These are phyloP conservation scores for Parastagonospora nodorum DNA, from an alignment of 2,329 filamentous ascomycete species.

Conservation along the genomic window DNA sequence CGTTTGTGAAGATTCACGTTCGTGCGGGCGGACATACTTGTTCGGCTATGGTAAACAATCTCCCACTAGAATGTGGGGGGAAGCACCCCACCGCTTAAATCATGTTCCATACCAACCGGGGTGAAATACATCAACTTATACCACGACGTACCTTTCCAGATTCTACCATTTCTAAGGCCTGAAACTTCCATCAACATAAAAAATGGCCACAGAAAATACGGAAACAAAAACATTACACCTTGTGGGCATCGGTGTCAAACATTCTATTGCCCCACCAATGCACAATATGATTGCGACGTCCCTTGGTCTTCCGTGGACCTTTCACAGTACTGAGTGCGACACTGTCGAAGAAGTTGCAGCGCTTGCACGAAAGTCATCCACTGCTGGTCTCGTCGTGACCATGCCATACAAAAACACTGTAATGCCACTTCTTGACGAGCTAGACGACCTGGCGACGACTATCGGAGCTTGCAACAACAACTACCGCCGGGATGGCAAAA, in stretches of 20 bases:
- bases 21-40: too few species aligned
- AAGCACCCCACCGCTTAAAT: background rate
- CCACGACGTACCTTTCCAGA: background rate
- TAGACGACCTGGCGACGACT: conserved; percentile 4
- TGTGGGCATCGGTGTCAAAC: conserved; percentile 7
- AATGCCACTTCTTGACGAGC: conserved; percentile 5
- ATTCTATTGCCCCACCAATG: conserved; percentile 9
- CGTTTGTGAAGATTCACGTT: too few species aligned
- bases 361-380: conserved; percentile 1
- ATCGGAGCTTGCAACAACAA: conserved; percentile 8
- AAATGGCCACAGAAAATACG: background rate
- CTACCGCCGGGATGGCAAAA: conserved; percentile 1
- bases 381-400: conserved; percentile 7
- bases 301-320: conserved; percentile 5
- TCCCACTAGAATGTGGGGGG: background rate
- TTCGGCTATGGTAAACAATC: too few species aligned
- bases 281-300: conserved; percentile 6
- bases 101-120: background rate
- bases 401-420: conserved; percentile 9
- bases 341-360: conserved; percentile 1
- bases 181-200: background rate
- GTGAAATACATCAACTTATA: background rate
- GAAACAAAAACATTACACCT: conserved; percentile 2
- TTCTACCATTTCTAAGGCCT: background rate
- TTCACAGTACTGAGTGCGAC: conserved; percentile 6